These are phyloP conservation scores for Globisporangium takayamanum DNA, from an alignment of 352 stramenopile species.

Conservation along the genomic window DNA sequence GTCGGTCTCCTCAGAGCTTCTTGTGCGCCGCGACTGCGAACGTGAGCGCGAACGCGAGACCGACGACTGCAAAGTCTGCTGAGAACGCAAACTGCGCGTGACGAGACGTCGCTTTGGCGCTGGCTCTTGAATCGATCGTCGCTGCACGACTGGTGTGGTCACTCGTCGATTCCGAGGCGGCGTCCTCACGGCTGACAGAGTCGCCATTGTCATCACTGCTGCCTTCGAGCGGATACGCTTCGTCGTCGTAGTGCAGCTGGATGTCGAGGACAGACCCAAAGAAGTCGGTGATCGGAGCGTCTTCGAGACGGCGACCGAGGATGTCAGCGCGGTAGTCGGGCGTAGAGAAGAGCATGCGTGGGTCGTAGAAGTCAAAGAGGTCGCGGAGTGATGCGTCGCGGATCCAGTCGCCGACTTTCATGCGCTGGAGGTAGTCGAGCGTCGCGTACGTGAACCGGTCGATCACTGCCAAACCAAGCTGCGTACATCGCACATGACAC, in stretches of 20 bases:
- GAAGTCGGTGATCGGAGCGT: constrained; percentile 84
- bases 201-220: neutral
- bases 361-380: constrained; percentile 81
- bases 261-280: constrained; percentile 84
- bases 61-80: constrained; percentile 29
- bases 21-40: constrained; percentile 30
- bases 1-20: constrained; percentile 27
- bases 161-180: neutral
- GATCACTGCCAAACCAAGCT: constrained; percentile 84
- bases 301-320: constrained; percentile 57
- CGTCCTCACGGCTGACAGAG: neutral
- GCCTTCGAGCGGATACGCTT: constrained; percentile 66
- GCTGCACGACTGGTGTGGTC: neutral
- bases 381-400: constrained; percentile 55
- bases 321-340: constrained; percentile 74
- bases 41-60: constrained; percentile 15
- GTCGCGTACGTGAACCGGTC: constrained; percentile 88
- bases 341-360: constrained; percentile 76
- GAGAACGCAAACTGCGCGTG: constrained; percentile 36
- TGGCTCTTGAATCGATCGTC: neutral
- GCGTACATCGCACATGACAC: neutral
- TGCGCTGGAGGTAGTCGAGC: constrained; percentile 82
- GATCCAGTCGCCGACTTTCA: constrained; percentile 76
- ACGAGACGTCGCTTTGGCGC: neutral
- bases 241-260: constrained; percentile 59